phyloP scores from a whole-genome alignment of 257 asterid species.

The Knoxia roxburghii region DNA sequence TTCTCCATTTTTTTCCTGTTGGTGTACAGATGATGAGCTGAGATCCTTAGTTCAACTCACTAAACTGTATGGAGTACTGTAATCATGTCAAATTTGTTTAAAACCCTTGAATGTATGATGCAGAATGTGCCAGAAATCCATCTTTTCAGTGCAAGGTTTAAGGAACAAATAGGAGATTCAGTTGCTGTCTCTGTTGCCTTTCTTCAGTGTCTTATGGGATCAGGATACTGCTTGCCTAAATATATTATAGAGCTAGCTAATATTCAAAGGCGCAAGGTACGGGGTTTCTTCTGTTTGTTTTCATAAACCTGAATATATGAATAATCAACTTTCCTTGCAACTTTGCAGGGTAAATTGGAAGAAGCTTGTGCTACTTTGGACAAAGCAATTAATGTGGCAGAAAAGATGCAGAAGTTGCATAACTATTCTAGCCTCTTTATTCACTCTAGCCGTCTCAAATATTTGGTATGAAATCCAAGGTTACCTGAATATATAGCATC shows the following conservation, averaged over 20 bases:
- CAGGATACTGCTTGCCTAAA: constrained; percentile 49
- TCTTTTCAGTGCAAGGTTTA: constrained; percentile 69
- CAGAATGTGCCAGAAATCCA: constrained; percentile 78
- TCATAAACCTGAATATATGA: constrained; percentile 14
- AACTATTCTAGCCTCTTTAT: constrained; percentile 56
- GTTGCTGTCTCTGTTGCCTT: constrained; percentile 64
- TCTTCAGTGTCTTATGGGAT: constrained; percentile 35
- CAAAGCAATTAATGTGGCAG: constrained; percentile 56
- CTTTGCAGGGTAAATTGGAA: constrained; percentile 62
- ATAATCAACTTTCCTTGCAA: constrained; percentile 18
- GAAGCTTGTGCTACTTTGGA: constrained; percentile 62
- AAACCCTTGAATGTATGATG: constrained; percentile 14
- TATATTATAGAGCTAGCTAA: constrained; percentile 56
- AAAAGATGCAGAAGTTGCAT: constrained; percentile 46
- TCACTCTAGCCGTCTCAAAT: constrained; percentile 50
- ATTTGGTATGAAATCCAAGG: constrained; percentile 45
- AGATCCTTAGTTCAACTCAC: neutral
- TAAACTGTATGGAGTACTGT: neutral
- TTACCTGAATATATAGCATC: constrained; percentile 11
- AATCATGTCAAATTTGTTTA: neutral
- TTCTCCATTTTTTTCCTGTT: neutral
- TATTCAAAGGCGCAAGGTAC: constrained; percentile 83
- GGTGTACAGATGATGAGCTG: neutral
- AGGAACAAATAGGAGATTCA: constrained; percentile 73
- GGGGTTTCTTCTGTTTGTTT: constrained; percentile 23